Evolutionary conservation across 441 rosid genomes (phyloP), one percentile per base, ranked within the genome.

Genomic region (Biscutella laevigata): DNA sequence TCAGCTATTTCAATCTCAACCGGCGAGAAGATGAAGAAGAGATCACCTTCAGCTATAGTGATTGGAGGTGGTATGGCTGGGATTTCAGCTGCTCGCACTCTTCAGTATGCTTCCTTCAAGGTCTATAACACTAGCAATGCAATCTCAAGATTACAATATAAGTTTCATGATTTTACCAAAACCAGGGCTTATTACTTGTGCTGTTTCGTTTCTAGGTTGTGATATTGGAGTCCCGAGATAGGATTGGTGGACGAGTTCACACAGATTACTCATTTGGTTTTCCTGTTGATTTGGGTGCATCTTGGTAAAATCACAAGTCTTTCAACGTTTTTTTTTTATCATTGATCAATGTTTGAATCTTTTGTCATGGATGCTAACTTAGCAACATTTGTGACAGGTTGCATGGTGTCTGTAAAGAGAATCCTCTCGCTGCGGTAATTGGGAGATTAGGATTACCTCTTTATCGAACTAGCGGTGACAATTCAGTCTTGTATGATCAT

Each of bases 391-490:
- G 33, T 42, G 59, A 35, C 66, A 91, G 98, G 98, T 68, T 91
- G 80, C 98, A 91, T 59, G 96, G 98, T 11, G 98, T 91, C 15
- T 83, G 91, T 66, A 72, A 85, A 52, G 96, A 91, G 67, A 91
- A 91, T 69, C 98, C 98, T 17, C 66, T 91, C 74, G 96, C 96
- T 27, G 77, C 98, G 4, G 62, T 91, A 60, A 85, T 88, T 61
- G 77, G 96, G 40, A 82, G 87, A 70, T 60, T 91, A 57, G 98
- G 96, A 34, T 67, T 91, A n/a, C 96, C 96, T 8, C 62, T 91
- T 9, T 88, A 91, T 57, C 88, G 98, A 29, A 91, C 98, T 14
- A 83, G 98, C 7, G 98, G 91, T 60, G 98, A 88, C 60, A 83
- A 91, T 66, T 91, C 96, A 2, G 96, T 91, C 57, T 58, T 88